These are phyloP conservation scores for Pholiota adiposa DNA, from an alignment of 1,284 basidiomycete species.

Conservation along the genomic window DNA sequence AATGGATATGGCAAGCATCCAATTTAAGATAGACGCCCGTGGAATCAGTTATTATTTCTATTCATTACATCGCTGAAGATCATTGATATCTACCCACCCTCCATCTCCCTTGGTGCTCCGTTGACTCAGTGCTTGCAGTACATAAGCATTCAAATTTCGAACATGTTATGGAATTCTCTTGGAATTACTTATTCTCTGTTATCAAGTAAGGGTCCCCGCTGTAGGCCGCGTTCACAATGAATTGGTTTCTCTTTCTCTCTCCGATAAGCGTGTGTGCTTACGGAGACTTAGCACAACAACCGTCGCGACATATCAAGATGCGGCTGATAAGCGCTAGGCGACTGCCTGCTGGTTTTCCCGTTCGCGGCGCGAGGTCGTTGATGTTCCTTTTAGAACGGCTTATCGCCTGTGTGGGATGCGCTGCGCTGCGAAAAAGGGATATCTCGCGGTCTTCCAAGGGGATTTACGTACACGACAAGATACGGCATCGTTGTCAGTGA, in stretches of 20 bases:
- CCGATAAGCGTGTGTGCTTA: not conserved
- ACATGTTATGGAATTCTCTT: no score
- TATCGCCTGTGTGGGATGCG: not conserved
- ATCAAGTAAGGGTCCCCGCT: not conserved
- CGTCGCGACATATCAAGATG: not conserved
- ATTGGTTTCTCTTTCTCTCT: not conserved
- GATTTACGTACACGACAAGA: not conserved
- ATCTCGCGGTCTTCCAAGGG: not conserved
- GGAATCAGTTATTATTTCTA: not conserved
- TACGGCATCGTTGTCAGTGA: not conserved
- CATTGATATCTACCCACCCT: no score
- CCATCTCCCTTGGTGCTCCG: no score
- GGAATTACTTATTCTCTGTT: no score
- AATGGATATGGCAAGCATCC: not conserved
- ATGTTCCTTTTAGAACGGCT: not conserved
- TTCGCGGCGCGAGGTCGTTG: not conserved
- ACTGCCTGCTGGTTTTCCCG: not conserved
- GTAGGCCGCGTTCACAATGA: not conserved
- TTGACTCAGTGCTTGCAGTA: not conserved
- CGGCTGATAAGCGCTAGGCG: not conserved
- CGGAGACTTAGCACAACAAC: not conserved
- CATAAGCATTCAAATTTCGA: not conserved
- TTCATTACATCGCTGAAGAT: no score
- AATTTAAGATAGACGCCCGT: not conserved
- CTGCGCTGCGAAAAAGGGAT: not conserved